phyloP scores from a whole-genome alignment of 345 rosid genomes.

The Zanthoxylum bungeanum region DNA sequence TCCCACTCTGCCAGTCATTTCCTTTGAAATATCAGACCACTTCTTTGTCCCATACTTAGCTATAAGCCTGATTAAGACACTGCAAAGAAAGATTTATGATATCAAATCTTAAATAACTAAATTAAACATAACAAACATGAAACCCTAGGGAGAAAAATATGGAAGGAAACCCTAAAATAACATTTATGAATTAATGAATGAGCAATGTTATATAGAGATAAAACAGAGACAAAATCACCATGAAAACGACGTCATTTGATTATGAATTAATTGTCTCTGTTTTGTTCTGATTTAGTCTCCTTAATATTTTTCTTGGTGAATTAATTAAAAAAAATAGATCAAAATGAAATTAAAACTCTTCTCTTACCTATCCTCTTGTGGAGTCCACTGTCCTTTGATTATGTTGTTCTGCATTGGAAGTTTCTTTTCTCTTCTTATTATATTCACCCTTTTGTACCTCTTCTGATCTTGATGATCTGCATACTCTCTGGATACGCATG shows the following conservation, averaged over 20 bases:
- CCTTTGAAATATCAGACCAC: slow-evolving; percentile 70
- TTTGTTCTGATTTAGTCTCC: no score
- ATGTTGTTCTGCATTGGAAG: slow-evolving; percentile 22
- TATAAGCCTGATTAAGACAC: slow-evolving; percentile 51
- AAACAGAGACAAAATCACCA: no score
- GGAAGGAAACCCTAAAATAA: not conserved
- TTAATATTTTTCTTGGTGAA: no score
- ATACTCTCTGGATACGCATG: slow-evolving; percentile 18
- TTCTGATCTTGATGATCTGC: slow-evolving; percentile 11
- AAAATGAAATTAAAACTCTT: not conserved
- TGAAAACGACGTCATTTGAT: no score
- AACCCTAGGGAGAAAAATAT: no score
- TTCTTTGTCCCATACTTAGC: slow-evolving; percentile 47
- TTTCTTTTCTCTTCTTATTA: slow-evolving; percentile 18
- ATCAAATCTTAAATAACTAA: not conserved
- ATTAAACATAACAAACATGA: no score
- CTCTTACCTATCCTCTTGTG: slow-evolving; percentile 52
- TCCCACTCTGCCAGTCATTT: slow-evolving; percentile 62
- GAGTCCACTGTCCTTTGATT: slow-evolving; percentile 76
- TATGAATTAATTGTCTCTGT: no score
- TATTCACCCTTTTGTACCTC: slow-evolving; percentile 25
- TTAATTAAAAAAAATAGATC: no score
- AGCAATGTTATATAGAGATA: no score
- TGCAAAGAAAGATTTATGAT: slow-evolving; percentile 15
- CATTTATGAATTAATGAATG: not conserved